phyloP scores from a whole-genome alignment of 1,139 yeast genomes.

The Lodderomyces orthopsilosis region DNA sequence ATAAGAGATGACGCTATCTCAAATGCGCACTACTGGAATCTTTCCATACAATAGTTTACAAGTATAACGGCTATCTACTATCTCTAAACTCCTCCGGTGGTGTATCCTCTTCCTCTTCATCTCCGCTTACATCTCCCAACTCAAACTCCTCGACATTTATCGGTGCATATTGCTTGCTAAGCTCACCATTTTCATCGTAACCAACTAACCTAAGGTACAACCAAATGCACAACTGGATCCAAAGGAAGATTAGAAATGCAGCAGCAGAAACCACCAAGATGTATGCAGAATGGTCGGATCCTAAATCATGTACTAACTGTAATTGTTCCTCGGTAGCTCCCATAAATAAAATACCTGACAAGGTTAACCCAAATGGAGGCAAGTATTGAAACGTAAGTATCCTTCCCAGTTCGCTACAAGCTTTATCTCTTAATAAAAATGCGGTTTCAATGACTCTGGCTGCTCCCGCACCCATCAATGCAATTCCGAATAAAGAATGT shows the following conservation, averaged over 20 bases:
- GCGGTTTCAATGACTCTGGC: conserved; percentile 74
- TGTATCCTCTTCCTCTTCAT: conserved; percentile 13
- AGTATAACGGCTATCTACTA: conserved; percentile 3
- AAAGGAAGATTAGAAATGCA: conserved; percentile 67
- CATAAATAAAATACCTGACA: conserved; percentile 83
- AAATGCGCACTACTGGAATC: background rate
- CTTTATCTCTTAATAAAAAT: conserved; percentile 59
- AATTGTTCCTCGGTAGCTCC: conserved; percentile 90
- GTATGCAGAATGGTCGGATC: conserved; percentile 84
- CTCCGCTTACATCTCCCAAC: conserved; percentile 31
- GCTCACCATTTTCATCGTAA: conserved; percentile 40
- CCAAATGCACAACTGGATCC: conserved; percentile 57
- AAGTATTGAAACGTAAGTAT: conserved; percentile 76
- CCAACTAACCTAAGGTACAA: conserved; percentile 57
- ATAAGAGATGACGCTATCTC: background rate
- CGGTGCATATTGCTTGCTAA: conserved; percentile 14
- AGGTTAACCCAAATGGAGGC: conserved; percentile 75
- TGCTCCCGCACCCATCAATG: conserved; percentile 75
- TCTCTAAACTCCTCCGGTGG: conserved; percentile 1
- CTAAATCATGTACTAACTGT: conserved; percentile 62
- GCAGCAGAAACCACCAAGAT: conserved; percentile 70
- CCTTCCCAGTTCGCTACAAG: conserved; percentile 42
- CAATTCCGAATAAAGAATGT: conserved; percentile 81
- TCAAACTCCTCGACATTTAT: conserved; percentile 32
- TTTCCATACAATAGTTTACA: background rate